These are phyloP conservation scores for Lolium perenne DNA, from an alignment of 176 grass and related monocot genomes.

Conservation along the genomic window DNA sequence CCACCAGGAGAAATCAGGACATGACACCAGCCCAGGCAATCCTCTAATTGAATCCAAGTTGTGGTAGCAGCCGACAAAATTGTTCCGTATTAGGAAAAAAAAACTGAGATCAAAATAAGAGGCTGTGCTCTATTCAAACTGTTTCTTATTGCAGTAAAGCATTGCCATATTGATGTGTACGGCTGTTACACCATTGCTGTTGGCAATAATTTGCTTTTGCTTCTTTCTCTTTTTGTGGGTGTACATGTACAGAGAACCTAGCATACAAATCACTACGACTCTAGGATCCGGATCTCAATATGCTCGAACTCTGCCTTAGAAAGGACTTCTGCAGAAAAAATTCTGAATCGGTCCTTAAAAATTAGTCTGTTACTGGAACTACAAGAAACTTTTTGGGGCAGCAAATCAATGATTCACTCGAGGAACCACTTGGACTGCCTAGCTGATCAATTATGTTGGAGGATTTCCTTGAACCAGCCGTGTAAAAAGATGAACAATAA, in stretches of 20 bases:
- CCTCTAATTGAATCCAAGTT: slow-evolving; percentile 20
- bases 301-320: neutral
- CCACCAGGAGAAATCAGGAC: slow-evolving; percentile 43
- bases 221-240: neutral
- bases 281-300: neutral
- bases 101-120: slow-evolving; percentile 15
- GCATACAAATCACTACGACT: too few relatives aligned
- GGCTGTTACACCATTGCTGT: neutral
- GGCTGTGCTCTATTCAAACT: neutral
- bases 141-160: neutral
- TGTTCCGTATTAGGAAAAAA: neutral
- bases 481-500: neutral
- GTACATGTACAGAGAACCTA: neutral
- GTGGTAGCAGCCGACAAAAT: neutral
- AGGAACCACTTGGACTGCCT: neutral
- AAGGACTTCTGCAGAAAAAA: neutral
- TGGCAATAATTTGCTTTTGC: neutral
- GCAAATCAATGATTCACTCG: neutral
- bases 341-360: neutral
- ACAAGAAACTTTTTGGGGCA: neutral
- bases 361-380: neutral
- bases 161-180: neutral
- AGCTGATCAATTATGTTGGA: neutral
- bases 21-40: slow-evolving; percentile 29
- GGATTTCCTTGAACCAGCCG: neutral